Evolutionary conservation across 2,329 filamentous ascomycete species (phyloP), one percentile per base, ranked within the genome.

Genomic region (Phyllosticta citrichinensis): DNA sequence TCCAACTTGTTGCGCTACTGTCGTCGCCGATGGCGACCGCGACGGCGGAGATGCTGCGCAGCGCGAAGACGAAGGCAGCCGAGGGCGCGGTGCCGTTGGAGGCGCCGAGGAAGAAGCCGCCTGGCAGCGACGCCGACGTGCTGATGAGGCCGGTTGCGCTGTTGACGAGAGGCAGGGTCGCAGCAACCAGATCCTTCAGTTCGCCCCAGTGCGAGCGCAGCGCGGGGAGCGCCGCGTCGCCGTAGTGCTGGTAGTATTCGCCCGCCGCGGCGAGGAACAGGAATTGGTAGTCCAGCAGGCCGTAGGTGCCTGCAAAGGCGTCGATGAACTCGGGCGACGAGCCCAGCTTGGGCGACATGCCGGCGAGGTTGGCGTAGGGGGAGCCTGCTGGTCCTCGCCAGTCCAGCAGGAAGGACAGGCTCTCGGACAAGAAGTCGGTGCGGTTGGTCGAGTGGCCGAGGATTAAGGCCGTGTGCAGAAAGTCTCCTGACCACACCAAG

Each of bases 401-500:
- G 22, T 64, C 63, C 0, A 76, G 63, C 1, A 70, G 61, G 12
- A 66, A 69, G 10, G 71, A 63, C 19, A 78, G 66, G 0, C 69
- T 74, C 1, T 74, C 74, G 0, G 69, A 56, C 2, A 74, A 63
- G 19, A 72, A 67, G 24, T 77, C 74, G n/a, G 63, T 68, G 4
- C 72, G 68, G 11, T 67, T 65, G 1, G 75, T 78, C 8, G 70
- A 73, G 1, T 68, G 66, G 0, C 66, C 68, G 11, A 77, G 65
- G 19, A 77, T 70, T 11, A 71, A 68, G 1, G 70, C 66, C 0
- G 77, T 77, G 63, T 78, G 75, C 51, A 73, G 73, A 58, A 76
- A 77, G 61, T 78, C 75, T 5, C 76, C 75, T 2, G 71, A 68
- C 75, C 76, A 78, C 5, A 76, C 68, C 1, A 76, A 66, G 0